Evolutionary conservation across 352 stramenopile genomes (phyloP).

Genomic region (Globisporangium parvum): DNA sequence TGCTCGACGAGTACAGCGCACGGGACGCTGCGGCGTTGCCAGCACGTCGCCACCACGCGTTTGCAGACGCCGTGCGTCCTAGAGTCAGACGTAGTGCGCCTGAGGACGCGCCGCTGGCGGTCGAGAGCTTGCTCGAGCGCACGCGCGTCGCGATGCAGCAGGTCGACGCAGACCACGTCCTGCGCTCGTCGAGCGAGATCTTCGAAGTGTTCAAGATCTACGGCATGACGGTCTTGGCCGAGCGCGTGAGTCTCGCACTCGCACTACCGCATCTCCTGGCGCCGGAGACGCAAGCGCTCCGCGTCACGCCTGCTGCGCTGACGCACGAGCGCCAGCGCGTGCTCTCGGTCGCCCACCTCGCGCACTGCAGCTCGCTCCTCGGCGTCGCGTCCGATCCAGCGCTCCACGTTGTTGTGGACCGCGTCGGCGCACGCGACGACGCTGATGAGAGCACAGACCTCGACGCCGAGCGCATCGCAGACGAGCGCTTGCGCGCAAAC

Average conservation of each 20-base stretch:
- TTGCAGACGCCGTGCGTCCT: slow-evolving; percentile 16
- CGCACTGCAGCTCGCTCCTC: slow-evolving; percentile 31
- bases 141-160: slow-evolving; percentile 27
- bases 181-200: slow-evolving; percentile 50
- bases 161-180: slow-evolving; percentile 32
- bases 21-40: too few species aligned
- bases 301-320: slow-evolving; percentile 34
- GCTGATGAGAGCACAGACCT: neutral
- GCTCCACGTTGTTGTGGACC: slow-evolving; percentile 7
- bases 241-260: slow-evolving; percentile 53
- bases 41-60: slow-evolving; percentile 34
- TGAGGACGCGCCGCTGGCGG: too few species aligned
- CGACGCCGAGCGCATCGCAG: slow-evolving; percentile 17
- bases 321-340: slow-evolving; percentile 50
- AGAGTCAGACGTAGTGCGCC: too few species aligned
- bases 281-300: neutral
- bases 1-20: slow-evolving; percentile 38
- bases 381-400: slow-evolving; percentile 18
- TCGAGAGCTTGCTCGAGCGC: too few species aligned
- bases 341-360: slow-evolving; percentile 56
- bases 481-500: slow-evolving; percentile 45
- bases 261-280: slow-evolving; percentile 33
- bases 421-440: neutral
- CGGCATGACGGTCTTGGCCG: slow-evolving; percentile 66
- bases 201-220: slow-evolving; percentile 85